Percentiles rank a stretch among this genome's conserved stretches.
Conservation (phyloP, 83 land plant species). For the Thuja plicata region DNA sequence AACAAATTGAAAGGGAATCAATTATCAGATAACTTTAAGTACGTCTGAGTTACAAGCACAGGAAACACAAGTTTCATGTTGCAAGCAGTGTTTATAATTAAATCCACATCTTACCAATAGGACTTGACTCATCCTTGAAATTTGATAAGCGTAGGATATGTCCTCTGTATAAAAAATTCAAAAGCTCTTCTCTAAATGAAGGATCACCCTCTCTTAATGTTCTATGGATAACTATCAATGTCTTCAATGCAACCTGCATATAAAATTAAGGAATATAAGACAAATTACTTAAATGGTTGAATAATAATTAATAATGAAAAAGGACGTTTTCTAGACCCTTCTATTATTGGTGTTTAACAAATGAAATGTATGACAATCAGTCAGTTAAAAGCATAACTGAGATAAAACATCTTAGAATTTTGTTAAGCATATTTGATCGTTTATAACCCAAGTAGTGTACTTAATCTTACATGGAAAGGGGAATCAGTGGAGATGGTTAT, state of each 20-base stretch:
- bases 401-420: neutral
- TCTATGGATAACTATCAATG: conserved; percentile 91
- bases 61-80: neutral
- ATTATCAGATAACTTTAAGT: neutral
- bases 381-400: neutral
- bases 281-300: neutral
- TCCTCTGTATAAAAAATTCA: conserved; percentile 72
- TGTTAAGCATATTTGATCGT: neutral
- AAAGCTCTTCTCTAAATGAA: conserved; percentile 93
- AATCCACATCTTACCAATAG: conserved; percentile 56
- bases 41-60: neutral
- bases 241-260: conserved; percentile 90
- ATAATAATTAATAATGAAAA: neutral
- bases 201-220: conserved; percentile 97
- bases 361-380: neutral
- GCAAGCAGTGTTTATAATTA: neutral
- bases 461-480: neutral
- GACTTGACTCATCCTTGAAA: conserved; percentile 98
- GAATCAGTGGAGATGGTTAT: neutral
- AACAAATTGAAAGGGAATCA: neutral
- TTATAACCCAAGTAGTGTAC: neutral
- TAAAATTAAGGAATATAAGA: neutral
- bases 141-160: conserved; percentile 93
- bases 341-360: neutral
- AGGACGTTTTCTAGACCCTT: neutral